These are phyloP conservation scores for Zygosaccharomyces sapae DNA, from an alignment of 1,139 yeast species.

Conservation along the genomic window DNA sequence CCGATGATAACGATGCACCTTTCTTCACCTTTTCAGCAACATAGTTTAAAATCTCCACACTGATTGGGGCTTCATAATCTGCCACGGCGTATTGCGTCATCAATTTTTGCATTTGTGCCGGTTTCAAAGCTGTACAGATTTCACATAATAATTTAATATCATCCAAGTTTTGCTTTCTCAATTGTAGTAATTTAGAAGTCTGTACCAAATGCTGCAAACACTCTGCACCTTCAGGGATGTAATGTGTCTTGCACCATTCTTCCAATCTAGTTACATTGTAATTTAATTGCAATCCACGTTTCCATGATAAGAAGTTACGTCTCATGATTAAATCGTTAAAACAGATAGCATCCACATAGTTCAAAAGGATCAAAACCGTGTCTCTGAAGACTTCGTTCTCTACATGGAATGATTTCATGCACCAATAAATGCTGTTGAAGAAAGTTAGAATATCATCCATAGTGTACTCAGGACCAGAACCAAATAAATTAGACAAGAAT, in stretches of 20 bases:
- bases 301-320: slow-evolving; percentile 93
- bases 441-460: slow-evolving; percentile 94
- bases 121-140: slow-evolving; percentile 89
- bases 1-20: slow-evolving; percentile 45
- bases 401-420: slow-evolving; percentile 86
- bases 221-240: slow-evolving; percentile 83
- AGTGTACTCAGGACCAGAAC: slow-evolving; percentile 66
- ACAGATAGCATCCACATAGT: slow-evolving; percentile 88
- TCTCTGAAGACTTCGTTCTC: slow-evolving; percentile 83
- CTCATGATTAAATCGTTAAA: slow-evolving; percentile 96
- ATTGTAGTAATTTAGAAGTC: slow-evolving; percentile 88
- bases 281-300: slow-evolving; percentile 93
- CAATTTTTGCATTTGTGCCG: slow-evolving; percentile 89
- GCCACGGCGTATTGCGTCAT: slow-evolving; percentile 87
- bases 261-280: slow-evolving; percentile 94
- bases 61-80: slow-evolving; percentile 92
- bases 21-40: slow-evolving; percentile 80
- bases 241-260: slow-evolving; percentile 98
- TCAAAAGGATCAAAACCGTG: slow-evolving; percentile 77
- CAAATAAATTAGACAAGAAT: slow-evolving; percentile 75
- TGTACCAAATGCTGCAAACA: slow-evolving; percentile 86
- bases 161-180: slow-evolving; percentile 82
- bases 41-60: slow-evolving; percentile 74
- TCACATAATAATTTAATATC: slow-evolving; percentile 93
- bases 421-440: slow-evolving; percentile 88